Percentiles rank a stretch among this genome's conserved stretches.
Conservation (phyloP, 2,329 filamentous ascomycete species). For the Claviceps humidiphila region DNA sequence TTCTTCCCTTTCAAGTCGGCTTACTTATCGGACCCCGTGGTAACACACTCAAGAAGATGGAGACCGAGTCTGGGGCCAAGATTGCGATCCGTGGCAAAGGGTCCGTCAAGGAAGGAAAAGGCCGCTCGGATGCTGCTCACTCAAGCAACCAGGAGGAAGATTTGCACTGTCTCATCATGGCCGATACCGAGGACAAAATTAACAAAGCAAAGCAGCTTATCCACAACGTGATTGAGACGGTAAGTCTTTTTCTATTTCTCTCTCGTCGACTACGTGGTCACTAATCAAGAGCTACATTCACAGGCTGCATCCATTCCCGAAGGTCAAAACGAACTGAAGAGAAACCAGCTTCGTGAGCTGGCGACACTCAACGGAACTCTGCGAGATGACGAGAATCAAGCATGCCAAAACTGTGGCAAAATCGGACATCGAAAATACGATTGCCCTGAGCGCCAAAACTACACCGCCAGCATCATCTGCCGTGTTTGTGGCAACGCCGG, state of each 20-base stretch:
- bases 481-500: slow-evolving; percentile 95
- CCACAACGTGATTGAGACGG: slow-evolving; percentile 97
- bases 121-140: slow-evolving; percentile 95
- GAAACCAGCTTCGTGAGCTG: slow-evolving; percentile 94
- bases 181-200: slow-evolving; percentile 97
- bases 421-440: slow-evolving; percentile 99
- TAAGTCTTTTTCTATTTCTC: slow-evolving; percentile 30
- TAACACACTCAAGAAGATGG: slow-evolving; percentile 99
- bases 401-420: slow-evolving; percentile 97
- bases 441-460: slow-evolving; percentile 94
- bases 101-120: slow-evolving; percentile 99
- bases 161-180: slow-evolving; percentile 98
- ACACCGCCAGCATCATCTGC: slow-evolving; percentile 98
- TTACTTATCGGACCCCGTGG: slow-evolving; percentile 99
- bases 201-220: slow-evolving; percentile 98
- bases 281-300: slow-evolving; percentile 12
- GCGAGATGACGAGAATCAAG: slow-evolving; percentile 97
- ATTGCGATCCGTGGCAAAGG: slow-evolving; percentile 99
- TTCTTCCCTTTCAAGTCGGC: slow-evolving; percentile 83
- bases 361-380: slow-evolving; percentile 97
- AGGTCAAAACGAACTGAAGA: slow-evolving; percentile 97
- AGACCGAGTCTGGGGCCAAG: slow-evolving; percentile 90
- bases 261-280: background rate
- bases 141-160: slow-evolving; percentile 99
- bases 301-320: slow-evolving; percentile 97